A percentile compares a stretch with the other conserved stretches of the same genome.
These are phyloP conservation scores for Globisporangium paddicum DNA, from an alignment of 352 stramenopile species.

Conservation along the genomic window DNA sequence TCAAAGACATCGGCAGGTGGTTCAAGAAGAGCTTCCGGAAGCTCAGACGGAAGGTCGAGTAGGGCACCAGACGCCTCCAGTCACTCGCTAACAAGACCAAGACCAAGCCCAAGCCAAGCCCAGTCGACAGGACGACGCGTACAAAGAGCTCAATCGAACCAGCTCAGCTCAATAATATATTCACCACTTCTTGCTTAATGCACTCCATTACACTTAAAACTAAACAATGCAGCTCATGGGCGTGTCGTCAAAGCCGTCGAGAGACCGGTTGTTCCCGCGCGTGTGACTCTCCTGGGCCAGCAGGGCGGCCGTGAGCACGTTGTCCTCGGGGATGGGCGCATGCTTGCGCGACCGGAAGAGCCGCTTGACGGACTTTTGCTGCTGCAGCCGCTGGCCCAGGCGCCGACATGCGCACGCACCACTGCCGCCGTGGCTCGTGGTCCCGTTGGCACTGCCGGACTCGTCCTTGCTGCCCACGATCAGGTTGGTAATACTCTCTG, in stretches of 20 bases:
- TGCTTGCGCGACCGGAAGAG: slow-evolving; percentile 17
- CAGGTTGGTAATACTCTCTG: background rate
- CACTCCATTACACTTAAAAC: no score
- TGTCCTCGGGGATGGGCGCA: slow-evolving; percentile 16
- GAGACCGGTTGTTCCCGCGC: background rate
- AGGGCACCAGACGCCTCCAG: no score
- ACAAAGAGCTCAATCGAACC: no score
- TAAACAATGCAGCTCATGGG: background rate
- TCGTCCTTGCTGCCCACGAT: no score
- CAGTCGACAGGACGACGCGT: no score
- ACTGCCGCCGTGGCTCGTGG: no score
- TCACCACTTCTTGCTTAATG: no score
- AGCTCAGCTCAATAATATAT: no score
- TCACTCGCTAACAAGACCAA: no score
- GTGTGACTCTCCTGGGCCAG: slow-evolving; percentile 2
- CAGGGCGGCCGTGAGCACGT: slow-evolving; percentile 6
- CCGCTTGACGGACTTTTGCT: background rate
- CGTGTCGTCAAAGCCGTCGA: background rate
- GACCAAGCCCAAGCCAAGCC: no score
- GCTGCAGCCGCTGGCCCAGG: slow-evolving; percentile 9
- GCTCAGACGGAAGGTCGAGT: background rate
- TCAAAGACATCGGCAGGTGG: background rate
- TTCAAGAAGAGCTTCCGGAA: background rate
- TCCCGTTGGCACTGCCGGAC: no score
- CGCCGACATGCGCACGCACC: slow-evolving; percentile 7